Evolutionary conservation across 805 yeast species (phyloP), one percentile per base, ranked within the genome.

Genomic region (Teunomyces panamensis): DNA sequence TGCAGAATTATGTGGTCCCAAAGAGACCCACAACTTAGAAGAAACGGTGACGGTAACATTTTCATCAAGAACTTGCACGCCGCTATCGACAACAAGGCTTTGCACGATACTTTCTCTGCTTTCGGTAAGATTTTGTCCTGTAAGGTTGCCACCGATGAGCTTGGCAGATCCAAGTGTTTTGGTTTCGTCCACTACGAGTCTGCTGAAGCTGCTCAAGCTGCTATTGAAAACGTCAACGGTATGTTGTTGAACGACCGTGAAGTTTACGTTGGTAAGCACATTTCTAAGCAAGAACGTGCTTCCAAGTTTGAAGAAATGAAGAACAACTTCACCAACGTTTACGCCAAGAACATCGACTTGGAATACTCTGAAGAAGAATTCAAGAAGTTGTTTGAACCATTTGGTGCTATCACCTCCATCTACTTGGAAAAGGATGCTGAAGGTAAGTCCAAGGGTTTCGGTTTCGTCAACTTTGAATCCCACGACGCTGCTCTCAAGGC

Each of bases 1-100:
- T 90, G 97, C 78, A 89, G 99, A 75, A 92, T 94, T 78, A 94
- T 94, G 98, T 90, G 98, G 97, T 90, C 97, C 59, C 98, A 94
- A 80, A 89, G 98, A 77, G 98, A 94, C 71, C 98, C 99, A 56
- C 81, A 96, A 53, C 72, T 84, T 64, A 88, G 99, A 81, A 89
- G 85, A 80, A 85, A 85, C 67, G 97, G 97, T 71, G 86, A 89
- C 56, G 97, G 97, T 66, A 94, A 94, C 82, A 85, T 94, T 58
- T 94, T 87, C 83, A 92, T 94, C 79, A 94, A 94, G 85, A 94
- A 94, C 83, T 84, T 94, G 75, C 97, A 92, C 74, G 95, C 96
- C 52, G 96, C 89, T 65, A 94, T 94, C 65, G 99, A 94, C 78
- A 92, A 94, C 89, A 92, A 92, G 83, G 96, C 97, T 62, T 81